phyloP scores from a whole-genome alignment of 257 asterid species.

The Solanum neorickii region DNA sequence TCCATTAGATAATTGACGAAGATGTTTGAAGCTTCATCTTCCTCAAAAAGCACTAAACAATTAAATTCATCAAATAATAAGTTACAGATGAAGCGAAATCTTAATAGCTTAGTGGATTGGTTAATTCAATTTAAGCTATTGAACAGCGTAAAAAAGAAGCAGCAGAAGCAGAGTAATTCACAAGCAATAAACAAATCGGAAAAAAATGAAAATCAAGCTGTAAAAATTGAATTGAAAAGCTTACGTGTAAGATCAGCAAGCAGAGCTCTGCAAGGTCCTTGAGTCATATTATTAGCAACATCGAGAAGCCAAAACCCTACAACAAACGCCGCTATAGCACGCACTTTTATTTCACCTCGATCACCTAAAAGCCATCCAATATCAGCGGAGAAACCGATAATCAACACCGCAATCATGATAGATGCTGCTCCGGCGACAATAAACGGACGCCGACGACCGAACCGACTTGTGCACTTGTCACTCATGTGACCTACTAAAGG shows the following conservation, averaged over 20 bases:
- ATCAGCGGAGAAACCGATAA: conserved; percentile 66
- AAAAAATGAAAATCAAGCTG: background rate
- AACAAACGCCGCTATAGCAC: conserved; percentile 59
- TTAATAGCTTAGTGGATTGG: background rate
- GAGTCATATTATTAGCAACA: conserved; percentile 79
- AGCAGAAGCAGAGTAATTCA: background rate
- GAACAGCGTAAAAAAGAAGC: background rate
- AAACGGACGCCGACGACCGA: conserved; percentile 82
- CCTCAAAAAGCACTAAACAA: background rate
- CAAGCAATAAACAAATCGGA: background rate
- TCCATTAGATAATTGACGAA: background rate
- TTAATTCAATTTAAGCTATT: background rate
- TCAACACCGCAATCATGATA: conserved; percentile 51
- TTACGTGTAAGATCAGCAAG: conserved; percentile 84
- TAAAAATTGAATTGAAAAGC: background rate
- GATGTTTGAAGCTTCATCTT: background rate
- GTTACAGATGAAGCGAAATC: no score
- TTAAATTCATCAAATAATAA: background rate
- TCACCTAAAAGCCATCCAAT: conserved; percentile 71
- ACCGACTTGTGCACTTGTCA: conserved; percentile 54
- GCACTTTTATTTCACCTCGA: conserved; percentile 24
- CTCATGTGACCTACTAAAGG: conserved; percentile 72
- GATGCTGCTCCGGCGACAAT: conserved; percentile 56
- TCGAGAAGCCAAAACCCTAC: conserved; percentile 84
- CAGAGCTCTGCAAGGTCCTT: conserved; percentile 85